Evolutionary conservation across 2,329 filamentous ascomycete species (phyloP), one percentile per base, ranked within the genome.

Genomic region (Teratosphaeria nubilosa): DNA sequence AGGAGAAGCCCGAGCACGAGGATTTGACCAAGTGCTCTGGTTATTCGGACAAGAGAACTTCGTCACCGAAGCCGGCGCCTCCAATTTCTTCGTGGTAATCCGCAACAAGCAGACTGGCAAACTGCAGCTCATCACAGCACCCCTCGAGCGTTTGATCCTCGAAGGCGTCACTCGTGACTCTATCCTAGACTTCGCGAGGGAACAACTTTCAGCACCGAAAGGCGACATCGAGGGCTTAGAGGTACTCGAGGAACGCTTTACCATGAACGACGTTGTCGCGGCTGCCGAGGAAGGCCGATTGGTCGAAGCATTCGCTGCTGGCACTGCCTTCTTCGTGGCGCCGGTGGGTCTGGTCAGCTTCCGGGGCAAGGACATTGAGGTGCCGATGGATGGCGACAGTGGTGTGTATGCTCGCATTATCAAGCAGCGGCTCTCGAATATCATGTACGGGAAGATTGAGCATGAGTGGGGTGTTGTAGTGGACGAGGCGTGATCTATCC

Each of bases 1-100:
- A 54, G 80, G 81, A 20, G 87, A 91, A 72, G 91, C 91, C 2
- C 78, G 85, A 58, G 77, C 76, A 11, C 76, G 82, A 48, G 91
- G 92, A 0, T 96, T 85, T 74, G 83, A 92, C 69, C 92, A 96
- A 79, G 87, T 96, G 58, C 81, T 96, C n/a, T 96, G 91, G 91
- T 80, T 96, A 55, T 94, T 95, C 68, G 90, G 90, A 1, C 74
- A 82, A 48, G 80, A 92, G 65, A 83, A 82, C 56, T 83, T 84
- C 70, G 91, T 95, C 63, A 96, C 91, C 1, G 91, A 96, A 77
- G 91, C 91, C 1, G 91, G 91, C 4, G 91, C 90, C 13, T 89
- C 85, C 68, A 96, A 96, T 76, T 96, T 96, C 76, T 95, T 96
- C 69, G 79, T 95, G 7, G 78, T 96, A 13, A 91, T 87, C 88